Conservation (phyloP, 129 eudicot genomes). For the Chrysanthemum seticuspe region DNA sequence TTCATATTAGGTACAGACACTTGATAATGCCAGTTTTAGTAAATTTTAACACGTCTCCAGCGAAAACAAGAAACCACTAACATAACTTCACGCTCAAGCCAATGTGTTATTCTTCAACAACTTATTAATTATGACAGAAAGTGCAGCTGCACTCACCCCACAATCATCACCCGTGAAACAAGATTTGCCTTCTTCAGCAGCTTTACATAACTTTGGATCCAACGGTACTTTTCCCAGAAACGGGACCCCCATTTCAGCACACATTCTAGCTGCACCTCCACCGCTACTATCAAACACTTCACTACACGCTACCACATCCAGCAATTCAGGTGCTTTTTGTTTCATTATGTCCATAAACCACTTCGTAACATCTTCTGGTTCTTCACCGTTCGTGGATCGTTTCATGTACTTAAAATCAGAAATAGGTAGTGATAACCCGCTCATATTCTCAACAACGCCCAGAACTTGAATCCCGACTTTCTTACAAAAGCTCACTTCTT, state of each 20-base stretch:
- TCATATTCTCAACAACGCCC: conserved; percentile 95
- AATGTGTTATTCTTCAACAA: conserved; percentile 39
- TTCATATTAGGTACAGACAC: neutral
- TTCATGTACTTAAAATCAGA: conserved; percentile 55
- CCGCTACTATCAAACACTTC: conserved; percentile 89
- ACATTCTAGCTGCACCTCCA: conserved; percentile 84
- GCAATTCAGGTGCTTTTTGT: conserved; percentile 77
- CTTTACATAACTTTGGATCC: conserved; percentile 85
- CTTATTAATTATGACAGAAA: conserved; percentile 60
- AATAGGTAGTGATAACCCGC: conserved; percentile 66
- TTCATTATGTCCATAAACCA: conserved; percentile 43
- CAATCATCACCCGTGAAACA: conserved; percentile 71
- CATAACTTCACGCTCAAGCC: conserved; percentile 1
- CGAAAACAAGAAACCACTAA: conserved; percentile 5
- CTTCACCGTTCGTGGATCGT: conserved; percentile 41
- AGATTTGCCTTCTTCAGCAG: conserved; percentile 88
- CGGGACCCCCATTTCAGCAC: conserved; percentile 73
- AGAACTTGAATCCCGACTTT: conserved; percentile 75
- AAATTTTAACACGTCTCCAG: neutral
- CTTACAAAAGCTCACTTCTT: conserved; percentile 84
- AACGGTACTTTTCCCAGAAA: conserved; percentile 87
- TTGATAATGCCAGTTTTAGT: neutral
- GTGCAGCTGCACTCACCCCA: conserved; percentile 64
- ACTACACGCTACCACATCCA: conserved; percentile 51
- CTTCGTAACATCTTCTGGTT: conserved; percentile 60